Evolutionary conservation across 768 basidiomycete genomes (phyloP).

Genomic region (Tulasnella sp.): DNA sequence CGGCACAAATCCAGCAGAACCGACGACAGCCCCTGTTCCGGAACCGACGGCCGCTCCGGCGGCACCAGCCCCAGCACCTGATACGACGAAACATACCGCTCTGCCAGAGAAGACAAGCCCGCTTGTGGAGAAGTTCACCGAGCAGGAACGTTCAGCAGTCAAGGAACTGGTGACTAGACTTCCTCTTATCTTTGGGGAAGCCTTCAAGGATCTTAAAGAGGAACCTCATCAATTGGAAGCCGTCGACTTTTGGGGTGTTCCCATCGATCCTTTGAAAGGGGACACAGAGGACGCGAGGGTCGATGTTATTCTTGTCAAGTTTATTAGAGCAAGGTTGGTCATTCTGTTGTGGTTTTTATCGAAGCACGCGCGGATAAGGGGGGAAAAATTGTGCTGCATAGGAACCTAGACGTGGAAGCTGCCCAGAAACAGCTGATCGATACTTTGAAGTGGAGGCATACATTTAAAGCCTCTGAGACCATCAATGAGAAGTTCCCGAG

Average conservation of each 20-base stretch:
- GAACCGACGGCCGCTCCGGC: too few relatives aligned
- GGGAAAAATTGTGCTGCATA: conserved; percentile 18
- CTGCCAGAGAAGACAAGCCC: conserved; percentile 50
- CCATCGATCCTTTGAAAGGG: conserved; percentile 45
- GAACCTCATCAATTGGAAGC: conserved; percentile 31
- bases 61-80: background rate
- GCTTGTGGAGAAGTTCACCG: conserved; percentile 57
- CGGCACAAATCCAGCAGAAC: background rate
- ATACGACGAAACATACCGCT: background rate
- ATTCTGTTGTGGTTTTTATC: background rate
- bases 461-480: conserved; percentile 49
- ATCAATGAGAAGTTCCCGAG: conserved; percentile 50
- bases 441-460: conserved; percentile 60
- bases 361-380: background rate
- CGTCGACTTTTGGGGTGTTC: conserved; percentile 60
- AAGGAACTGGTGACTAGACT: conserved; percentile 47
- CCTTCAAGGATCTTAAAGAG: conserved; percentile 38
- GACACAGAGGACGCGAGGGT: conserved; percentile 43
- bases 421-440: conserved; percentile 56
- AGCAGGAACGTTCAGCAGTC: conserved; percentile 60
- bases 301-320: conserved; percentile 72
- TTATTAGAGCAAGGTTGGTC: conserved; percentile 59
- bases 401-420: conserved; percentile 41
- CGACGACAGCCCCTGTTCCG: background rate
- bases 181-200: conserved; percentile 43